Evolutionary conservation across 1,139 yeast species (phyloP).

Genomic region (Diutina siamensis): DNA sequence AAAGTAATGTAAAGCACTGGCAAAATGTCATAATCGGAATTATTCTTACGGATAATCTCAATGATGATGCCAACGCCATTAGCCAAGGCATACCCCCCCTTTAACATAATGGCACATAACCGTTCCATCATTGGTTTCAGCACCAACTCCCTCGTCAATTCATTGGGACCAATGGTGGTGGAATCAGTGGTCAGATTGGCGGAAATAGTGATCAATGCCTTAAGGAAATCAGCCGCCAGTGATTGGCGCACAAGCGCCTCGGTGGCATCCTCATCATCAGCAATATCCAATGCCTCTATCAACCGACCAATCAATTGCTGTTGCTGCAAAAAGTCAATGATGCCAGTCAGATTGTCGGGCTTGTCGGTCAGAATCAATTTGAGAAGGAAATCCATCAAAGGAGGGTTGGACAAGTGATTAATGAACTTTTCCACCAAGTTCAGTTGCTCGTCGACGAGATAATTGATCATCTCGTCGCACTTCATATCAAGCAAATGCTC

Average conservation of each 20-base stretch:
- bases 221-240: constrained; percentile 37
- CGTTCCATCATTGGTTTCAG: constrained; percentile 54
- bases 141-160: constrained; percentile 81
- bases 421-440: constrained; percentile 57
- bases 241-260: constrained; percentile 31
- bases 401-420: constrained; percentile 74
- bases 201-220: constrained; percentile 38
- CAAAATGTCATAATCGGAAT: constrained; percentile 86
- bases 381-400: constrained; percentile 71
- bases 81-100: constrained; percentile 85
- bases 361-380: constrained; percentile 73
- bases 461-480: constrained; percentile 68
- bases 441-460: constrained; percentile 51
- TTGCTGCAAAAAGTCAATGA: constrained; percentile 56
- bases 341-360: constrained; percentile 68
- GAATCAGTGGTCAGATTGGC: constrained; percentile 72
- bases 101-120: constrained; percentile 72
- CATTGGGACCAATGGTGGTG: constrained; percentile 94
- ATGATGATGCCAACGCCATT: constrained; percentile 95
- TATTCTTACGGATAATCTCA: constrained; percentile 89
- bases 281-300: constrained; percentile 41
- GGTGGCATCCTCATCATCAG: constrained; percentile 21
- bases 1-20: constrained; percentile 81
- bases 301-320: constrained; percentile 52
- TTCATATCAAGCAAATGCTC: constrained; percentile 90